Conservation (phyloP, 129 eudicot genomes). For the Heracleum sosnowskyi region DNA sequence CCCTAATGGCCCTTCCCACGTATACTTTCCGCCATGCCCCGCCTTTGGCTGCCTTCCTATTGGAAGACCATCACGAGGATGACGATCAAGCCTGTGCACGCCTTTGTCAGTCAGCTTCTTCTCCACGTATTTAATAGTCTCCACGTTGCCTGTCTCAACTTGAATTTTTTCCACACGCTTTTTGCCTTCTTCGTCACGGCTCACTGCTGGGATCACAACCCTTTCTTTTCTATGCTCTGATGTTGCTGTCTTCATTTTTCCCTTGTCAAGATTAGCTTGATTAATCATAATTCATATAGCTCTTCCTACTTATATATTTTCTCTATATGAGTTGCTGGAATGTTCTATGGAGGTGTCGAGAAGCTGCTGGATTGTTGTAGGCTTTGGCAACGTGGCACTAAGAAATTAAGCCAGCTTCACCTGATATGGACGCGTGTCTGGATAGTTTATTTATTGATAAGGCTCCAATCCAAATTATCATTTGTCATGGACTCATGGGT, state of each 20-base stretch:
- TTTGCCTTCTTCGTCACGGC: slow-evolving; percentile 46
- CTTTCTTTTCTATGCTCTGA: slow-evolving; percentile 35
- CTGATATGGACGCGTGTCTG: neutral
- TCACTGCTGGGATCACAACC: slow-evolving; percentile 39
- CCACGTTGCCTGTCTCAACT: slow-evolving; percentile 28
- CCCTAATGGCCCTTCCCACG: slow-evolving; percentile 81
- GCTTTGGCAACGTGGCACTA: neutral
- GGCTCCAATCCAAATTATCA: too few relatives aligned
- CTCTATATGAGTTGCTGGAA: neutral
- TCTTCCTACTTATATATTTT: neutral
- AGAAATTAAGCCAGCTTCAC: neutral
- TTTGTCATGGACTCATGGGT: too few relatives aligned
- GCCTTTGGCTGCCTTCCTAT: slow-evolving; percentile 42
- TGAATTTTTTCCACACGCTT: slow-evolving; percentile 45
- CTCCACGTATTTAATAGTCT: slow-evolving; percentile 45
- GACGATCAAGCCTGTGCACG: slow-evolving; percentile 52
- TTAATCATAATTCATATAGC: neutral
- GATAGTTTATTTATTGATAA: too few relatives aligned
- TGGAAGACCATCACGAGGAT: slow-evolving; percentile 42
- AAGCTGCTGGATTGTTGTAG: neutral
- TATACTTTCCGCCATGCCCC: slow-evolving; percentile 79
- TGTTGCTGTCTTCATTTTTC: neutral
- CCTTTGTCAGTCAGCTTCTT: slow-evolving; percentile 65
- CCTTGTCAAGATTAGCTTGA: neutral
- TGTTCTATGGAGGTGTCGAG: neutral